phyloP scores from a whole-genome alignment of 345 rosid genomes.

The Lepidium africanum region DNA sequence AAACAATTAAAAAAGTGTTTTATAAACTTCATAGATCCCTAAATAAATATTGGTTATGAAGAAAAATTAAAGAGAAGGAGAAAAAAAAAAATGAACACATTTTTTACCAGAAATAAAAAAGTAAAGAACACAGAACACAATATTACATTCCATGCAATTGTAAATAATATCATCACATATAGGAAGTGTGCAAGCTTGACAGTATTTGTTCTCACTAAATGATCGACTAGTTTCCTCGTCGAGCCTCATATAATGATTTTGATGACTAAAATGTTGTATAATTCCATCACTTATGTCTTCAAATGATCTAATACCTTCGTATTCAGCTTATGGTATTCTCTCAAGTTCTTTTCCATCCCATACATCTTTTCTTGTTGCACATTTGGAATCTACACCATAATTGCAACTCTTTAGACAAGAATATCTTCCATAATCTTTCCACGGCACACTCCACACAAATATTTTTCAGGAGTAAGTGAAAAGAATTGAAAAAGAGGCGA shows the following conservation, averaged over 20 bases:
- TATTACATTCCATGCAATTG: slow-evolving; percentile 9
- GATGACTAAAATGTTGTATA: slow-evolving; percentile 10
- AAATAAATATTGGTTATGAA: not conserved
- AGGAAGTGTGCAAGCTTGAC: slow-evolving; percentile 13
- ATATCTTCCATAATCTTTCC: not conserved
- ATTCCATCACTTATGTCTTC: not conserved
- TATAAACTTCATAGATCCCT: not conserved
- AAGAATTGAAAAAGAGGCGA: not conserved
- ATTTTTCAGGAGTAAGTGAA: not conserved
- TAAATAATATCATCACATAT: slow-evolving; percentile 6
- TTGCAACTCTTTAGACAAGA: not conserved
- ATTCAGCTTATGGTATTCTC: not conserved
- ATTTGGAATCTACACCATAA: slow-evolving; percentile 11
- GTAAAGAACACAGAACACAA: not conserved
- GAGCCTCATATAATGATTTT: slow-evolving; percentile 5
- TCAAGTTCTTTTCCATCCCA: slow-evolving; percentile 18
- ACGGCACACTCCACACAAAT: slow-evolving; percentile 11
- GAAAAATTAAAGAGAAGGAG: not conserved
- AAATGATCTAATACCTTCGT: not conserved
- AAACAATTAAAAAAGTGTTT: no score
- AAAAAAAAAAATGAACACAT: not conserved
- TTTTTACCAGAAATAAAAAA: no score
- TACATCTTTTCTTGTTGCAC: slow-evolving; percentile 2
- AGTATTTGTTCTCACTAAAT: not conserved
- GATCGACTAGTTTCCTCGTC: not conserved